These are phyloP conservation scores for Exserohilum rostratum DNA, from an alignment of 2,329 filamentous ascomycete species.

Conservation along the genomic window DNA sequence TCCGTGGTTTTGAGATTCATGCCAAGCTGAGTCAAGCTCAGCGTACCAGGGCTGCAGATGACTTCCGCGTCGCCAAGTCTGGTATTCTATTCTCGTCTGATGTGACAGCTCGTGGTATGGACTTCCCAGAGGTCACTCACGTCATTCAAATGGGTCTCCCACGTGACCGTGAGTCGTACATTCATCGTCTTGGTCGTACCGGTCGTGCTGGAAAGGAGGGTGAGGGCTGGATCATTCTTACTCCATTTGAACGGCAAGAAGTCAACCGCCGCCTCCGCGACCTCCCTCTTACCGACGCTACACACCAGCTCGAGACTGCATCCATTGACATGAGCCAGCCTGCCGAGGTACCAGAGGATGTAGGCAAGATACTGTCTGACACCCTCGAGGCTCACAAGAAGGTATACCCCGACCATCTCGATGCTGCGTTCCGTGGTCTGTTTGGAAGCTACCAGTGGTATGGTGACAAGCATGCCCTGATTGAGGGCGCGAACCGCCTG, in stretches of 20 bases:
- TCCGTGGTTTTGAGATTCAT: slow-evolving; percentile 70
- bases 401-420: slow-evolving; percentile 53
- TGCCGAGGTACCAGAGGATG: slow-evolving; percentile 49
- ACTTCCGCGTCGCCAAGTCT: slow-evolving; percentile 68
- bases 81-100: slow-evolving; percentile 61
- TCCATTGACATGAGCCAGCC: slow-evolving; percentile 53
- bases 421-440: slow-evolving; percentile 61
- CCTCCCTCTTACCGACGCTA: slow-evolving; percentile 64
- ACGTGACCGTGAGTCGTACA: slow-evolving; percentile 54
- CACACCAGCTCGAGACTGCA: slow-evolving; percentile 59
- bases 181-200: slow-evolving; percentile 60
- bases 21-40: slow-evolving; percentile 73
- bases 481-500: slow-evolving; percentile 54
- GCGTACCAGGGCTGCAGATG: slow-evolving; percentile 73
- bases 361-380: slow-evolving; percentile 54
- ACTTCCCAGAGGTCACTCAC: slow-evolving; percentile 60
- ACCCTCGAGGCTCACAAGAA: slow-evolving; percentile 52
- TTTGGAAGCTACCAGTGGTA: slow-evolving; percentile 60
- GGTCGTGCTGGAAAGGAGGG: slow-evolving; percentile 74
- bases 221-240: slow-evolving; percentile 71
- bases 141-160: slow-evolving; percentile 59
- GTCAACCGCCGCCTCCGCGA: slow-evolving; percentile 61
- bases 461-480: slow-evolving; percentile 48
- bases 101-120: slow-evolving; percentile 60
- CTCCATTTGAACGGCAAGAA: slow-evolving; percentile 58